A percentile compares a stretch with the other conserved stretches of the same genome.
Conservation (phyloP, 805 yeast genomes). For the Teunomyces gatunensis region DNA sequence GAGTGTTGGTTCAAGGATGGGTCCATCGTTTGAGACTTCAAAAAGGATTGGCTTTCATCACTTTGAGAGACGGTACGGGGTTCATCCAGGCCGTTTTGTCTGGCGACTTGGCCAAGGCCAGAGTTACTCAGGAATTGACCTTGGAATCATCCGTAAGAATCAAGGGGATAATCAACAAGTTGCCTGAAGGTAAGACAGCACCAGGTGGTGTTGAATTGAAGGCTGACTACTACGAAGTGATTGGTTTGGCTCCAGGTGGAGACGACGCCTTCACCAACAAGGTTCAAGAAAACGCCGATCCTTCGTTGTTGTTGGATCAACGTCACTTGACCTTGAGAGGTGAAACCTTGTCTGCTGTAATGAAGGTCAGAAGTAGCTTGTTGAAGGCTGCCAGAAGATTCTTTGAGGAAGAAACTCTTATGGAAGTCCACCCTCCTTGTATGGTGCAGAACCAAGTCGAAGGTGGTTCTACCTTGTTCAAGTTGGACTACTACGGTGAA, state of each 20-base stretch:
- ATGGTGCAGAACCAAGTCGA: conserved; percentile 99
- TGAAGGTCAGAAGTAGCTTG: conserved; percentile 89
- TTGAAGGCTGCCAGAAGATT: conserved; percentile 73
- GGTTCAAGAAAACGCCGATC: conserved; percentile 91
- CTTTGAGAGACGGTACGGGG: conserved; percentile 95
- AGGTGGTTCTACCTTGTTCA: conserved; percentile 96
- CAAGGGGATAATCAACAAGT: conserved; percentile 74
- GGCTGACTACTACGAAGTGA: conserved; percentile 84
- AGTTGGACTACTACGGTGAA: conserved; percentile 92
- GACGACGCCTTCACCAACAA: conserved; percentile 94
- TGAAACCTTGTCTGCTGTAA: conserved; percentile 85
- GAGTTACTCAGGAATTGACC: conserved; percentile 79
- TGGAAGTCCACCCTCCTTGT: conserved; percentile 98
- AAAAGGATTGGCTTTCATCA: conserved; percentile 87
- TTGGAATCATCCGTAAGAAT: conserved; percentile 81
- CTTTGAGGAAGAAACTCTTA: conserved; percentile 67
- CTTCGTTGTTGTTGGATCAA: conserved; percentile 86
- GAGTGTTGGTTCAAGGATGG: conserved; percentile 91
- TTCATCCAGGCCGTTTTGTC: conserved; percentile 80
- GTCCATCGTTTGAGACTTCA: conserved; percentile 90
- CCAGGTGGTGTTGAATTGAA: conserved; percentile 95
- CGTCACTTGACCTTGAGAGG: conserved; percentile 97
- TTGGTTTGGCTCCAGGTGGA: conserved; percentile 95
- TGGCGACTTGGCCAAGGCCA: conserved; percentile 91
- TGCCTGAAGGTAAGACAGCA: conserved; percentile 96